Evolutionary conservation across 441 rosid genomes (phyloP).

Genomic region (Corymbia calophylla): DNA sequence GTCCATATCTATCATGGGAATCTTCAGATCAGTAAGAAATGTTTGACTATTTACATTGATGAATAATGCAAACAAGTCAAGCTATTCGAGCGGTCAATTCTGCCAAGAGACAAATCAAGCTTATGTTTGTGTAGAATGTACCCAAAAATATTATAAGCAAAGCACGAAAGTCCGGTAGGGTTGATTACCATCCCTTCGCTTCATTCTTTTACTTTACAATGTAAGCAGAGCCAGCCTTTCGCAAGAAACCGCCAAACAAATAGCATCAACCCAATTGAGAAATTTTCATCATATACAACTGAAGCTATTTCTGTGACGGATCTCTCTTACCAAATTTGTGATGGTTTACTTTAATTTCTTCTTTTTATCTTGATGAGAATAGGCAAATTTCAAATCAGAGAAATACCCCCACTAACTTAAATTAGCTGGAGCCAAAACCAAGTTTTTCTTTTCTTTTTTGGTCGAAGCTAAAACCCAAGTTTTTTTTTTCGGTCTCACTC

Average conservation of each 20-base stretch:
- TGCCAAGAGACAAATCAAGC: background rate
- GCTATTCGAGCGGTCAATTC: background rate
- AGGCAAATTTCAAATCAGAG: background rate
- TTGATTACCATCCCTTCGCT: background rate
- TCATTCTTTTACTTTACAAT: background rate
- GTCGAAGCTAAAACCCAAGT: background rate
- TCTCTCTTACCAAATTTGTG: background rate
- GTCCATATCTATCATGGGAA: background rate
- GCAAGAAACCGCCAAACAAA: background rate
- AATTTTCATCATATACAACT: background rate
- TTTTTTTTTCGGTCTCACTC: background rate
- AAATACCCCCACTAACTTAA: background rate
- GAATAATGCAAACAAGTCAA: background rate
- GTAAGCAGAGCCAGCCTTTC: background rate
- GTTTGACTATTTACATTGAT: background rate
- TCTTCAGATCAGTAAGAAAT: background rate
- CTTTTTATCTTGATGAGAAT: background rate
- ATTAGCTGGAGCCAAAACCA: background rate
- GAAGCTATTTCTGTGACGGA: background rate
- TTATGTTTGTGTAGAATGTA: background rate
- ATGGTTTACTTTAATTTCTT: background rate
- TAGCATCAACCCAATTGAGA: background rate
- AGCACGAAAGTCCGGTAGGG: background rate
- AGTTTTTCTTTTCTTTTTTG: background rate
- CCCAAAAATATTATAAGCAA: background rate